Base-by-base conservation (phyloP, 768 basidiomycete genomes). In the Megacollybia marginata region DNA sequence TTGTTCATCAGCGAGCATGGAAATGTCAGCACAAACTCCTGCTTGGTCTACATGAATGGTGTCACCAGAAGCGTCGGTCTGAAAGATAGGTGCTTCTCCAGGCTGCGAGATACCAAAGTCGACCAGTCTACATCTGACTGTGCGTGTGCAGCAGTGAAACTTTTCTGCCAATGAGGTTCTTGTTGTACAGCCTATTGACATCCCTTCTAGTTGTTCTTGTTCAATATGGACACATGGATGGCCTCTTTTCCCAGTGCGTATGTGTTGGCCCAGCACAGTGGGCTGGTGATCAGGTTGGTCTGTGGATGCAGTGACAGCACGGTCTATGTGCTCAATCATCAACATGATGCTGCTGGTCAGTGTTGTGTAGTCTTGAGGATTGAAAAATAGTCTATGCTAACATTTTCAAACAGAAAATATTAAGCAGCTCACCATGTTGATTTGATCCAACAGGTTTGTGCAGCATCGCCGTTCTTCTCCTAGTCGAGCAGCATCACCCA, bases 221-320 rank as follows among this genome's bases (percentile, higher is more conserved):
- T 62, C 51, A 16, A 67, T 63, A 11, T 63, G 54, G 3, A 62
- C 51, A 3, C 53, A 45, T 16, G 65, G 65, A 1, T 61, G 55
- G 8, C 38, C 18, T 3, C 13, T 2, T 8, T 40, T 3, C 4
- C 38, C 18, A 18, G 38, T 40, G 2, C 15, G 13, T 2, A 40
- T 18, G 8, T 2, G 18, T 13, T 40, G 4, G 8, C 38, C 38
- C 5, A 40, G 38, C 3, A 15, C n/a, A n/a, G n/a, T 13, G 13
- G 18, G 13, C n/a, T 40, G 38, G 38, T 40, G 38, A 40, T 15
- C 15, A 8, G 38, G 38, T 4, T 3, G 44, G 13, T 44, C 44
- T 4, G 44, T 23, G 9, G 44, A 44, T 5, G 9, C 9, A 4
- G n/a, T 16, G 2, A 23, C 23, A 4, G 44, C 44, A 13, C 23